Evolutionary conservation across 2,329 filamentous ascomycete genomes (phyloP), one percentile per base, ranked within the genome.

Genomic region (Cadophora luteo-olivacea): DNA sequence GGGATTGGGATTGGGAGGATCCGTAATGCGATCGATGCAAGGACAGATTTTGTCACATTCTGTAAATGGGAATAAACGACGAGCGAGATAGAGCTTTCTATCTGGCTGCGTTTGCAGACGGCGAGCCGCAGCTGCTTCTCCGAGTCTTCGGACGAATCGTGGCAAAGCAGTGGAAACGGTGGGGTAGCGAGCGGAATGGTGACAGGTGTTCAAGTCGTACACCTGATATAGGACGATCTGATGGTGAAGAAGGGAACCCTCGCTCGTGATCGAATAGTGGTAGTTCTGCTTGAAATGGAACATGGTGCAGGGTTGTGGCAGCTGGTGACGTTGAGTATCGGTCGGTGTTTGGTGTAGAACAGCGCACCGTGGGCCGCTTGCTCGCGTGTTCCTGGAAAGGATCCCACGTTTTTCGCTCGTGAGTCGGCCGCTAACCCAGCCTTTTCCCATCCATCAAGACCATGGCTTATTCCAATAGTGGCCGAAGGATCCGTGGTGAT

Each of bases 361-460:
- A 67, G 62, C 54, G 63, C 60, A n/a, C n/a, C 58, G 70, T 69
- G 68, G 68, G 67, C 51, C 69, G 36, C 11, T 36, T 12, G 52
- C 45, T 69, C 71, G 72, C 68, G 69, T 73, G 70, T 67, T 52
- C 51, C 66, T 41, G 60, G 48, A 62, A 70, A 52, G 62, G 36
- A 68, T 48, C 64, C 73, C 73, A 73, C 72, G 72, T 75, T 73
- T 72, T 68, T 66, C 36, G 33, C 55, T 41, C 55, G 38, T 38
- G 64, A 69, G 29, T 33, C 57, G 67, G 68, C 60, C 66, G 54
- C 71, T 73, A 63, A 64, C 64, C 68, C 65, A 67, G 36, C 32
- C 12, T 52, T 51, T 49, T 36, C 22, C 24, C 7, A 5, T 29
- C 38, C 25, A 38, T 52, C 45, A 63, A 32, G 45, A 41, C 32